Evolutionary conservation across 345 rosid species (phyloP).

Genomic region (Eucalyptus sp.): DNA sequence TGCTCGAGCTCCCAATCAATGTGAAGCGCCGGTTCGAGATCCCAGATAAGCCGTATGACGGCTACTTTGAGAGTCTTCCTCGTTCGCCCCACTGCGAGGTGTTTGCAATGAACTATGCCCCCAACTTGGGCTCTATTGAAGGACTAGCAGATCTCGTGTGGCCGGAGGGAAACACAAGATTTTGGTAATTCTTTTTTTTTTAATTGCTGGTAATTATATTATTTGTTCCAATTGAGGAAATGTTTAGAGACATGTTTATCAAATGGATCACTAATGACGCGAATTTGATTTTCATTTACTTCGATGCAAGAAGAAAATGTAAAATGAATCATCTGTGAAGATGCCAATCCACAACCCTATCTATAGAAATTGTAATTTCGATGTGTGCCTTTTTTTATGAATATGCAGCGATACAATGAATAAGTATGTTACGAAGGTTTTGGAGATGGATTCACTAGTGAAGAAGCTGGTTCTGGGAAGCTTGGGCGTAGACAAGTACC

Average conservation of each 20-base stretch:
- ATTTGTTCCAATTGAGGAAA: not conserved
- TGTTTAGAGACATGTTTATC: not conserved
- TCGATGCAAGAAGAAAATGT: not conserved
- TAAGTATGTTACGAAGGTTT: not conserved
- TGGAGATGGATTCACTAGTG: not conserved
- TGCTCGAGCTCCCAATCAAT: too few relatives aligned
- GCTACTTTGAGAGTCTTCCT: too few relatives aligned
- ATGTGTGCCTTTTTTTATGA: not conserved
- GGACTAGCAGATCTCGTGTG: too few relatives aligned
- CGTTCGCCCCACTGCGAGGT: too few relatives aligned
- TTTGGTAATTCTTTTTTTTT: not conserved
- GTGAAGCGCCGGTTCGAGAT: too few relatives aligned
- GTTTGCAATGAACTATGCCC: too few relatives aligned
- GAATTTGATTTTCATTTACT: not conserved
- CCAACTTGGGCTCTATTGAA: too few relatives aligned
- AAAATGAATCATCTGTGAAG: not conserved
- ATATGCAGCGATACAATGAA: not conserved
- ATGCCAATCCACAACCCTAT: not conserved
- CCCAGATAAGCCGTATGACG: too few relatives aligned
- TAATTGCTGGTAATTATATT: not conserved
- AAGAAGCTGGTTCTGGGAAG: not conserved
- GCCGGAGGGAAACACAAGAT: not conserved
- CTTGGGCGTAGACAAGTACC: not conserved
- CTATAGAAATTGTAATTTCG: not conserved
- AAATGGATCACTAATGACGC: not conserved